Conservation (phyloP, 2,329 filamentous ascomycete genomes). For the Aspergillus calidoustus region DNA sequence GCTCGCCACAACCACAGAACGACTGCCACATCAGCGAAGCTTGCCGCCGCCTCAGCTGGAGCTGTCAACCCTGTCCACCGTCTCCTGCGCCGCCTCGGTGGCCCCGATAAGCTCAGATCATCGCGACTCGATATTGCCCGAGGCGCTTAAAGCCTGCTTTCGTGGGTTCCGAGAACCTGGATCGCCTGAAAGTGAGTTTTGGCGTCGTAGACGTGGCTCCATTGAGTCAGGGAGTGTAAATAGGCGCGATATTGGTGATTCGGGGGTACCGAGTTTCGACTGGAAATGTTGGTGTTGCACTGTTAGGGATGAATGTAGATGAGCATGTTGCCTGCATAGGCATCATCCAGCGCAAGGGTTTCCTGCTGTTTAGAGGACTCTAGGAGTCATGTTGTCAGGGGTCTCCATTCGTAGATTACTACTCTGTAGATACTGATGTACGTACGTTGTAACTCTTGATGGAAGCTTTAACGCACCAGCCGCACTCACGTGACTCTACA, state of each 20-base stretch:
- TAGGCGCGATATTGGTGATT: neutral
- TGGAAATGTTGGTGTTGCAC: no score
- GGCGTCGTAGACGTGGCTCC: conserved; percentile 9
- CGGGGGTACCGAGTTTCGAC: neutral
- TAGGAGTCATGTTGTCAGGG: neutral
- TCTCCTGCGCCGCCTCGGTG: neutral
- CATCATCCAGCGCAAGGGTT: neutral
- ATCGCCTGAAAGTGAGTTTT: neutral
- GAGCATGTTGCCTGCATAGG: neutral
- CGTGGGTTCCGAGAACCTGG: neutral
- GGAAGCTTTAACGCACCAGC: neutral
- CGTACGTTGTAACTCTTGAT: no score
- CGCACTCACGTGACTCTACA: neutral
- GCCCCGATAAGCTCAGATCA: conserved; percentile 17
- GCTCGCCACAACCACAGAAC: conserved; percentile 10
- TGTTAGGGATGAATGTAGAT: neutral
- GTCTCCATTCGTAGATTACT: neutral
- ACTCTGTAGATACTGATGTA: no score
- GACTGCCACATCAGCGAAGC: conserved; percentile 12
- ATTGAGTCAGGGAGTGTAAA: neutral
- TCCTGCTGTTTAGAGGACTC: neutral
- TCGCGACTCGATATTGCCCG: conserved; percentile 6
- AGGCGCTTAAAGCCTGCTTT: conserved; percentile 1
- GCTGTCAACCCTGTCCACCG: neutral
- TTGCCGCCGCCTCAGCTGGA: conserved; percentile 17